phyloP scores from a whole-genome alignment of 805 yeast genomes.

The Ogataea corticis region DNA sequence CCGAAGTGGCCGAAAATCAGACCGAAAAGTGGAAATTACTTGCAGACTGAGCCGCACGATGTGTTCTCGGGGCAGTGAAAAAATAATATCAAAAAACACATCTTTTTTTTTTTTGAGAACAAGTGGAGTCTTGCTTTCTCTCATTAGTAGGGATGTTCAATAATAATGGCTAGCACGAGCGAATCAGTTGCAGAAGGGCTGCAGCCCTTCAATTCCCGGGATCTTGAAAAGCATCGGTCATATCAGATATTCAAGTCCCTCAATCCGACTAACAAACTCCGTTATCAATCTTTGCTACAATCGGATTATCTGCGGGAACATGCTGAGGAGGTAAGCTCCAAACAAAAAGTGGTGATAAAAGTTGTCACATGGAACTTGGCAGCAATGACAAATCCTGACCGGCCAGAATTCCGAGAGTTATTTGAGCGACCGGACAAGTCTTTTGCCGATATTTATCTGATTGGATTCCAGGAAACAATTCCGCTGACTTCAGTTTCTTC shows the following conservation, averaged over 20 bases:
- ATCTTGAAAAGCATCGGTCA: conserved; percentile 13
- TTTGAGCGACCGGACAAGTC: conserved; percentile 9
- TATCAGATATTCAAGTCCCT: conserved; percentile 19
- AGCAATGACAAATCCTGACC: conserved; percentile 17
- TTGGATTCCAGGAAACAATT: conserved; percentile 53
- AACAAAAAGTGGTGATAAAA: conserved; percentile 22
- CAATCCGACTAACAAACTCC: conserved; percentile 31
- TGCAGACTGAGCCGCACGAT: too few relatives aligned
- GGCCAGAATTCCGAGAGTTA: conserved; percentile 19
- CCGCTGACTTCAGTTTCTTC: conserved; percentile 46
- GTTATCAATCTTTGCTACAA: conserved; percentile 21
- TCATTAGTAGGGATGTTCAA: too few relatives aligned
- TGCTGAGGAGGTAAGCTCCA: not conserved
- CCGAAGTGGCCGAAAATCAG: too few relatives aligned
- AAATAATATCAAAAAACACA: not conserved
- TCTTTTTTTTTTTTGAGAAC: too few relatives aligned
- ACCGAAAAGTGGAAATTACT: too few relatives aligned
- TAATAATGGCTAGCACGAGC: too few relatives aligned
- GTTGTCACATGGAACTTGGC: conserved; percentile 43
- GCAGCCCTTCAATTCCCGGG: not conserved
- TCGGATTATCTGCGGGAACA: conserved; percentile 21
- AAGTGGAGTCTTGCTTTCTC: too few relatives aligned
- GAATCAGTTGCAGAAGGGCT: not conserved
- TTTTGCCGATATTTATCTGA: conserved; percentile 38
- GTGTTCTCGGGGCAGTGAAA: conserved; percentile 6